Evolutionary conservation across 805 yeast species (phyloP).

Genomic region (Torulaspora maleeae): DNA sequence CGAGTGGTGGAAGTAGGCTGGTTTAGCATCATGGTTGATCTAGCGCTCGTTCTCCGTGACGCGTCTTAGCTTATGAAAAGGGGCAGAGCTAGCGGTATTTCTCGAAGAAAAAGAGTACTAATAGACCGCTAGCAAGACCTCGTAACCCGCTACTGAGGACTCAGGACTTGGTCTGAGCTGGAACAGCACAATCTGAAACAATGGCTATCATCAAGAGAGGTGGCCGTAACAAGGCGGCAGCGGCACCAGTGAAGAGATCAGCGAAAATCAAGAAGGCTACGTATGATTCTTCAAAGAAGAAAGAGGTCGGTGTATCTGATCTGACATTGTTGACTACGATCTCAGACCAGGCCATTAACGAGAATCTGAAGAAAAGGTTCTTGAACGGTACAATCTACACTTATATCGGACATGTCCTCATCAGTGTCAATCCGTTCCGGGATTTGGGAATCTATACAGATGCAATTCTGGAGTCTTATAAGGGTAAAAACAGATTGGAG

Average conservation of each 20-base stretch:
- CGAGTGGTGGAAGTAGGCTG: background rate
- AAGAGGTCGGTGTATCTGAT: slow-evolving; percentile 98
- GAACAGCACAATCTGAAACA: background rate
- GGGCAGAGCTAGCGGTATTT: slow-evolving; percentile 4
- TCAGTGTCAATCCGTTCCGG: slow-evolving; percentile 93
- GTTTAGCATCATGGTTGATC: background rate
- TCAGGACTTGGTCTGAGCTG: background rate
- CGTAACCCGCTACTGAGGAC: background rate
- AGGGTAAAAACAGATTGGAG: slow-evolving; percentile 90
- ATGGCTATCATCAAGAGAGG: slow-evolving; percentile 82
- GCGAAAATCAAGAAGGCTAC: slow-evolving; percentile 76
- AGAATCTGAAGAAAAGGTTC: slow-evolving; percentile 83
- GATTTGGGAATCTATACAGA: slow-evolving; percentile 94
- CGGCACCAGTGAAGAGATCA: slow-evolving; percentile 52
- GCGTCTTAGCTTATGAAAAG: slow-evolving; percentile 1
- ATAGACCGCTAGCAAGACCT: background rate
- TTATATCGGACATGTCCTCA: slow-evolving; percentile 88
- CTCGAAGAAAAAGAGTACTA: background rate
- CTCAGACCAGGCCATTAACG: slow-evolving; percentile 88
- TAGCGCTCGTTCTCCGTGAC: slow-evolving; percentile 3
- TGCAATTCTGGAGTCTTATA: slow-evolving; percentile 65
- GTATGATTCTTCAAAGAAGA: slow-evolving; percentile 80
- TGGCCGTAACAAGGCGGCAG: slow-evolving; percentile 51
- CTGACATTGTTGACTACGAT: slow-evolving; percentile 83
- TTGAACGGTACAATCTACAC: slow-evolving; percentile 87